A percentile compares a stretch with the other conserved stretches of the same genome.
Conservation (phyloP, 2,329 filamentous ascomycete species). For the Emergomyces pasteurianus region DNA sequence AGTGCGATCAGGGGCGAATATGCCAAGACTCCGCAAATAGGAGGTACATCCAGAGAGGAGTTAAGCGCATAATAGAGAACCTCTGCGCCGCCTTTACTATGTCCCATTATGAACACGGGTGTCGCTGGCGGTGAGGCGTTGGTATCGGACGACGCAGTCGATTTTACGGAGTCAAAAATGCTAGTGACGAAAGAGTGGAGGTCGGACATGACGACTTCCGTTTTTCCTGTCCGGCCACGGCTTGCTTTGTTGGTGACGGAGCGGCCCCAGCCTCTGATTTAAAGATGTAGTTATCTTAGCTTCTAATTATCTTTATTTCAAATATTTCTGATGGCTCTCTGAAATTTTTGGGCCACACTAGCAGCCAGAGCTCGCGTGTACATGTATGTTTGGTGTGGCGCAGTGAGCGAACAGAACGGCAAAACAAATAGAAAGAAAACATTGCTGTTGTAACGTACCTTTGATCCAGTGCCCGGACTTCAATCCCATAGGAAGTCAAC, state of each 20-base stretch:
- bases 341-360: background rate
- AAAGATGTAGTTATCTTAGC: background rate
- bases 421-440: background rate
- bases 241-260: constrained; percentile 51
- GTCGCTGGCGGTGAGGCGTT: constrained; percentile 23
- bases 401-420: background rate
- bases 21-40: constrained; percentile 61
- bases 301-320: background rate
- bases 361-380: background rate
- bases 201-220: constrained; percentile 60
- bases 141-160: constrained; percentile 11
- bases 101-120: constrained; percentile 75
- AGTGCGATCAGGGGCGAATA: constrained; percentile 73
- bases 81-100: constrained; percentile 83
- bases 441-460: too few relatives aligned
- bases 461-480: constrained; percentile 70
- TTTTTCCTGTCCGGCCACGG: constrained; percentile 62
- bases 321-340: background rate
- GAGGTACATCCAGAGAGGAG: constrained; percentile 40
- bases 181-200: constrained; percentile 61
- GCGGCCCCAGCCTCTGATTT: constrained; percentile 61
- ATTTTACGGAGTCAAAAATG: constrained; percentile 37
- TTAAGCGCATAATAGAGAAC: constrained; percentile 48
- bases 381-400: background rate
- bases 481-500: constrained; percentile 60